phyloP scores from a whole-genome alignment of 164 flowering plant genomes.

The Taxillus chinensis region DNA sequence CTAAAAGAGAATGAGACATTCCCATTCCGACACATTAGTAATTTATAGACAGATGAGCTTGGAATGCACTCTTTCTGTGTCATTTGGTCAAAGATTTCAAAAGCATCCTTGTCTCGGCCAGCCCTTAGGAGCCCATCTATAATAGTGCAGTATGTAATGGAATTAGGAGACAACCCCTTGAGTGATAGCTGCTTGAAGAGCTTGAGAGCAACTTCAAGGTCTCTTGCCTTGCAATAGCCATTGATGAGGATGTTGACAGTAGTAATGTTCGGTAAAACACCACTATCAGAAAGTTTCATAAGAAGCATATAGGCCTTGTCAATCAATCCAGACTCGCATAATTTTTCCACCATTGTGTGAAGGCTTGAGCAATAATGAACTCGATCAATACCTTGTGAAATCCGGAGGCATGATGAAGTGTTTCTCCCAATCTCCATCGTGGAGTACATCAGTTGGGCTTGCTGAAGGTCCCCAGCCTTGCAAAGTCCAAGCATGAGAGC shows the following conservation, averaged over 20 bases:
- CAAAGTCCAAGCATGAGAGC: constrained; percentile 77
- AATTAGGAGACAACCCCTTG: constrained; percentile 55
- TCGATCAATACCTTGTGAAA: constrained; percentile 58
- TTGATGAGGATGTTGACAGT: constrained; percentile 72
- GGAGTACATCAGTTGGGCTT: constrained; percentile 52
- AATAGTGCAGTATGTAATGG: constrained; percentile 58
- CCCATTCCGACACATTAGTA: constrained; percentile 50
- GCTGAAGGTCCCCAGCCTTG: constrained; percentile 41
- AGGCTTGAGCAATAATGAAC: constrained; percentile 41
- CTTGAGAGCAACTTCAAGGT: constrained; percentile 51
- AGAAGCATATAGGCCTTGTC: constrained; percentile 73
- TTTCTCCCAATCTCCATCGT: constrained; percentile 81
- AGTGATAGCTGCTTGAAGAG: constrained; percentile 53
- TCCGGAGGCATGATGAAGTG: constrained; percentile 71
- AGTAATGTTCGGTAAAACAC: constrained; percentile 41
- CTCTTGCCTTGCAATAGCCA: constrained; percentile 50
- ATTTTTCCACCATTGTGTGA: constrained; percentile 30
- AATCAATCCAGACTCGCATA: constrained; percentile 48
- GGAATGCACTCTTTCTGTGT: constrained; percentile 31
- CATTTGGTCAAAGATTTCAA: constrained; percentile 45
- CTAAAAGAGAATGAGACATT: constrained; percentile 35
- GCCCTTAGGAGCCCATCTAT: constrained; percentile 59
- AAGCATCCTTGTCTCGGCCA: constrained; percentile 56
- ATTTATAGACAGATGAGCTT: constrained; percentile 27
- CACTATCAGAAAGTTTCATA: constrained; percentile 48